Evolutionary conservation across 345 rosid species (phyloP).

Genomic region (Boechera stricta): DNA sequence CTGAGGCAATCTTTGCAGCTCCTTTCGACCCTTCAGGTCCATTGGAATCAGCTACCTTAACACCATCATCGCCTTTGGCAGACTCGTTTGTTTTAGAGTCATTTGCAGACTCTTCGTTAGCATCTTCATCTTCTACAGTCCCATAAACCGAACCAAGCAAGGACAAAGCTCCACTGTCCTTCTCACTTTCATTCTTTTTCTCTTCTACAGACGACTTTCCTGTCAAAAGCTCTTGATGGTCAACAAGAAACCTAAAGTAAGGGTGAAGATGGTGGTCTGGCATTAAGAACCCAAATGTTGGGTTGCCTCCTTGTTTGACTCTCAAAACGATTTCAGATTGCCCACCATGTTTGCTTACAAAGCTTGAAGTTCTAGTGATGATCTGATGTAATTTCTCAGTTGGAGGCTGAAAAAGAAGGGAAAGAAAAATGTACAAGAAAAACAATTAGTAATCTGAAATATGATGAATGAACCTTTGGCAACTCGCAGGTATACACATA

Average conservation of each 20-base stretch:
- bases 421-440: conserved; percentile 33
- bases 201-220: conserved; percentile 58
- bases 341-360: conserved; percentile 86
- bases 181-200: conserved; percentile 47
- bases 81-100: conserved; percentile 41
- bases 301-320: conserved; percentile 97
- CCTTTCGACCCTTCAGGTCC: conserved; percentile 50
- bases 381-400: conserved; percentile 93
- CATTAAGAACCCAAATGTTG: conserved; percentile 92
- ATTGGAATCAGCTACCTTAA: conserved; percentile 40
- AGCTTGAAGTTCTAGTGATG: conserved; percentile 83
- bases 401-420: conserved; percentile 74
- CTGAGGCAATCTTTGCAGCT: conserved; percentile 37
- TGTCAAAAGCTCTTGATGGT: conserved; percentile 74
- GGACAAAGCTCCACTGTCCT: conserved; percentile 75
- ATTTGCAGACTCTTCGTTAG: conserved; percentile 46
- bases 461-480: conserved; percentile 35
- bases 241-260: conserved; percentile 85
- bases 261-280: conserved; percentile 80
- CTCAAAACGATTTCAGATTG: conserved; percentile 94
- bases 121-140: conserved; percentile 85
- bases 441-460: conserved; percentile 42
- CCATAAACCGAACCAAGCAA: conserved; percentile 87
- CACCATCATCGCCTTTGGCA: conserved; percentile 43
- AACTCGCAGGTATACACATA: conserved; percentile 40